phyloP scores from a whole-genome alignment of 805 yeast genomes.

The Monosporozyma aquatica region DNA sequence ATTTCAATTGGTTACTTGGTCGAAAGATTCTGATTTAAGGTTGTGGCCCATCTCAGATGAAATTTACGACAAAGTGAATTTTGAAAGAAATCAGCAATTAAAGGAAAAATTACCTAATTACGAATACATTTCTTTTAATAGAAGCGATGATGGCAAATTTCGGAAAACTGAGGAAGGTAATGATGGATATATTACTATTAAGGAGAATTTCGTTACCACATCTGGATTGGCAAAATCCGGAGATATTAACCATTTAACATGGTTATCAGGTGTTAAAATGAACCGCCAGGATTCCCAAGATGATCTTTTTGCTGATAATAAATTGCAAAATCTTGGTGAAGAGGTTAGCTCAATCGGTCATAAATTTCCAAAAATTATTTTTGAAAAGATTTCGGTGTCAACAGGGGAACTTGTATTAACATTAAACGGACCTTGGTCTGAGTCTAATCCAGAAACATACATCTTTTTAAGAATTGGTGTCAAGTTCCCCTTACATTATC shows the following conservation, averaged over 20 bases:
- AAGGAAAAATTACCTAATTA: conserved; percentile 36
- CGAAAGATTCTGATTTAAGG: conserved; percentile 75
- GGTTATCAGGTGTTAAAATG: conserved; percentile 90
- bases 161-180: neutral
- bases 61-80: conserved; percentile 39
- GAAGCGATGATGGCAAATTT: conserved; percentile 37
- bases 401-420: conserved; percentile 73
- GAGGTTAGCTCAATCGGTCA: conserved; percentile 85
- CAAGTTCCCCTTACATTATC: conserved; percentile 67
- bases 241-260: conserved; percentile 61
- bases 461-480: conserved; percentile 64
- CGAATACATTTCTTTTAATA: conserved; percentile 40
- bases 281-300: conserved; percentile 33
- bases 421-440: conserved; percentile 72
- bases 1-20: conserved; percentile 90
- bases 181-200: conserved; percentile 22
- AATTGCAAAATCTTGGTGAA: conserved; percentile 69
- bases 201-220: conserved; percentile 34
- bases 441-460: conserved; percentile 30
- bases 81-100: conserved; percentile 32
- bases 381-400: conserved; percentile 81
- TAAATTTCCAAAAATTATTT: conserved; percentile 75
- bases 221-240: conserved; percentile 30
- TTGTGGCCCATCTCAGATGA: conserved; percentile 63
- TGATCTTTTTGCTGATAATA: conserved; percentile 29